Conservation (phyloP, 257 asterid genomes). For the Primulina huaijiensis region DNA sequence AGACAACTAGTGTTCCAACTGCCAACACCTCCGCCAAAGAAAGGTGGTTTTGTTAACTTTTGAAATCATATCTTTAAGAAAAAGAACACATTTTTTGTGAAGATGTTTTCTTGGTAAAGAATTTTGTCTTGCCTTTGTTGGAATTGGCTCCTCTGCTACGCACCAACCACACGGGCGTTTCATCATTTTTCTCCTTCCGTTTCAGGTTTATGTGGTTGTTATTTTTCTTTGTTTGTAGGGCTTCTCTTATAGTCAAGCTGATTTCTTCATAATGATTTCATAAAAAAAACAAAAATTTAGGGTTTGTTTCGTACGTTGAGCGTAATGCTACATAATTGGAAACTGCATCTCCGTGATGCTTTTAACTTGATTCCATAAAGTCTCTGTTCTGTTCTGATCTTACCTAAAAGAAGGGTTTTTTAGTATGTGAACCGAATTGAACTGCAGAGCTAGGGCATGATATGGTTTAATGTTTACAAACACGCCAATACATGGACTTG, state of each 20-base stretch:
- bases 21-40: slow-evolving; percentile 43
- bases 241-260: slow-evolving; percentile 15
- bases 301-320: not conserved
- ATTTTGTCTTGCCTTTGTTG: slow-evolving; percentile 19
- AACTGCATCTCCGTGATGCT: not conserved
- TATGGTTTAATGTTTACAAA: not conserved
- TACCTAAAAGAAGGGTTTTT: not conserved
- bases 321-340: not conserved
- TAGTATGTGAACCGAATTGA: not conserved
- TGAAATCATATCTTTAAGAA: not conserved
- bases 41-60: slow-evolving; percentile 36
- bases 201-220: slow-evolving; percentile 3
- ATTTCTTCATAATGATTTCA: not conserved
- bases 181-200: not conserved
- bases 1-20: slow-evolving; percentile 25
- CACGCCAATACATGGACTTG: not conserved
- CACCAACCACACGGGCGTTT: slow-evolving; percentile 20
- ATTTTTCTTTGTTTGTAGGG: slow-evolving; percentile 2
- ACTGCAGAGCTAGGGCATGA: not conserved
- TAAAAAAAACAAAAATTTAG: not conserved
- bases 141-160: slow-evolving; percentile 9
- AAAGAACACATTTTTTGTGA: not conserved
- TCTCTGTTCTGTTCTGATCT: not conserved
- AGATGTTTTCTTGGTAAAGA: slow-evolving; percentile 29
- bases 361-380: not conserved